These are phyloP conservation scores for Cercospora canescens DNA, from an alignment of 2,329 filamentous ascomycete genomes.

Conservation along the genomic window DNA sequence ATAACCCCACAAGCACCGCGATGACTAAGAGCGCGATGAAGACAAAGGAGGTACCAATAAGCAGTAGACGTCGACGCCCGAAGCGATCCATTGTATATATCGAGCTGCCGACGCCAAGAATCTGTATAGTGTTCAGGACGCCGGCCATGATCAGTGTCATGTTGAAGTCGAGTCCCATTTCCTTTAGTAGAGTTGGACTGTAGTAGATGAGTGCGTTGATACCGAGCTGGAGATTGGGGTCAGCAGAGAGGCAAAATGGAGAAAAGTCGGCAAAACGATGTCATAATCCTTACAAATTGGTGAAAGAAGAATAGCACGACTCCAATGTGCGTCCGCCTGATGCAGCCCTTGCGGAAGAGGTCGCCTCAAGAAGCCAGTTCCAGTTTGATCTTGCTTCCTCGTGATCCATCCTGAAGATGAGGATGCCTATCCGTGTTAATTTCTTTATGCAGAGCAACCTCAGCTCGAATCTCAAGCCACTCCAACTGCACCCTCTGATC, in stretches of 20 bases:
- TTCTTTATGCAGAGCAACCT: conserved; percentile 54
- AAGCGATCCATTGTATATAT: conserved; percentile 48
- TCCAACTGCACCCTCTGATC: conserved; percentile 56
- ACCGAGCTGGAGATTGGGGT: conserved; percentile 40
- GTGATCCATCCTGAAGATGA: conserved; percentile 28
- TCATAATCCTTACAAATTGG: background rate
- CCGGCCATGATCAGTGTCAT: conserved; percentile 45
- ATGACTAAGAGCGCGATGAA: conserved; percentile 52
- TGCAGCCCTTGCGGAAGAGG: conserved; percentile 48
- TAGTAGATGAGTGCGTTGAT: conserved; percentile 53
- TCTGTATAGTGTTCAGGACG: conserved; percentile 45
- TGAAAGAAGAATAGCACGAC: conserved; percentile 60
- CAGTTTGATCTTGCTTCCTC: conserved; percentile 40
- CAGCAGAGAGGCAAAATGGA: background rate
- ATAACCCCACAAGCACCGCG: conserved; percentile 56
- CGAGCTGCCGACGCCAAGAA: conserved; percentile 42
- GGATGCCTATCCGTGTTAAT: conserved; percentile 41
- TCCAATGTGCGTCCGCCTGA: conserved; percentile 53
- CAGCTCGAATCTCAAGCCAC: conserved; percentile 54
- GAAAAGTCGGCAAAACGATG: too few relatives aligned
- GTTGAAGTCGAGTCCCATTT: conserved; percentile 39
- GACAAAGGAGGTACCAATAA: conserved; percentile 49
- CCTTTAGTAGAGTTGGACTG: conserved; percentile 46
- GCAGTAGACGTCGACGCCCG: conserved; percentile 42
- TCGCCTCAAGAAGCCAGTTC: conserved; percentile 50